phyloP scores from a whole-genome alignment of 805 yeast genomes.

The Komagataella pseudopastoris region DNA sequence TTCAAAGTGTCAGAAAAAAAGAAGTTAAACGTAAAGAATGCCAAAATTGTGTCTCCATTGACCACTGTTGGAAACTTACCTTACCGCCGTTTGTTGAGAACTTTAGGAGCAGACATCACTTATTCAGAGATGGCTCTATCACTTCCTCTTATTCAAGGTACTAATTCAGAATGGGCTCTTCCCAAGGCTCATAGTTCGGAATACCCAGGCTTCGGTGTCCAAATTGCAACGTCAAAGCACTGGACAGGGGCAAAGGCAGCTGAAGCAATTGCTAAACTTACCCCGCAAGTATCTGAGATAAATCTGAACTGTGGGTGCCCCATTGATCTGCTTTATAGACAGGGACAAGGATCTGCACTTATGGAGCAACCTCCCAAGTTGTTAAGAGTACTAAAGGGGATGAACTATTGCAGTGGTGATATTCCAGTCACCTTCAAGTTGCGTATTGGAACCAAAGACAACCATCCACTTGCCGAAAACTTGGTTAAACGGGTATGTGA shows the following conservation, averaged over 20 bases:
- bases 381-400: constrained; percentile 67
- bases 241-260: constrained; percentile 92
- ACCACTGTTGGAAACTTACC: constrained; percentile 98
- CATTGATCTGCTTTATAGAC: constrained; percentile 82
- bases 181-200: constrained; percentile 80
- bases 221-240: constrained; percentile 80
- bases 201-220: constrained; percentile 84
- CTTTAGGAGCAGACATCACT: constrained; percentile 84
- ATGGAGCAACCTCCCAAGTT: constrained; percentile 80
- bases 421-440: constrained; percentile 86
- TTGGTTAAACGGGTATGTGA: constrained; percentile 57
- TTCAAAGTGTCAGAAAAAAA: constrained; percentile 76
- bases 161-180: constrained; percentile 94
- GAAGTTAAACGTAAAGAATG: constrained; percentile 46
- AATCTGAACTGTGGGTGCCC: constrained; percentile 97
- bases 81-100: constrained; percentile 82
- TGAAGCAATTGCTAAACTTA: constrained; percentile 53
- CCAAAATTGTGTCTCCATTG: constrained; percentile 86
- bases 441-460: constrained; percentile 82
- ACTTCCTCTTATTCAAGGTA: constrained; percentile 77
- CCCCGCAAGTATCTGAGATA: constrained; percentile 60
- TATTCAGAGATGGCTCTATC: constrained; percentile 92
- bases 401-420: constrained; percentile 83
- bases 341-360: constrained; percentile 92
- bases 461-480: constrained; percentile 74